phyloP scores from a whole-genome alignment of 2,329 filamentous ascomycete species.

The Cladosporium austrohemisphaericum region DNA sequence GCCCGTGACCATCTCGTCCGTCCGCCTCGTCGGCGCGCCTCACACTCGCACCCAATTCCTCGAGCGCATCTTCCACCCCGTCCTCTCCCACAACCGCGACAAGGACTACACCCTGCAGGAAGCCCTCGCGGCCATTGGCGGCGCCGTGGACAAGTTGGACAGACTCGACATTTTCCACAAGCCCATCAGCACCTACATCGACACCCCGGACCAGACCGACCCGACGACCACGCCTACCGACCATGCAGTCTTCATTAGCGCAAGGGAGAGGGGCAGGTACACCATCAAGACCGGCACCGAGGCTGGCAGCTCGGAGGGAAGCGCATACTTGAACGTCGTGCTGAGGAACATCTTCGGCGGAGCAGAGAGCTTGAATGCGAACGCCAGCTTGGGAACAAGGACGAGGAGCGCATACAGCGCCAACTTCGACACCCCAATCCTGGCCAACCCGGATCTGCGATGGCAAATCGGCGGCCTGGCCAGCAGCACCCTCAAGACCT shows the following conservation, averaged over 20 bases:
- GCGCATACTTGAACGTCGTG: slow-evolving; percentile 81
- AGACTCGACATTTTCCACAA: slow-evolving; percentile 85
- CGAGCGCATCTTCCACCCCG: slow-evolving; percentile 71
- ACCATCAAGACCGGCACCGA: slow-evolving; percentile 93
- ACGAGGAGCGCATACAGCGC: slow-evolving; percentile 90
- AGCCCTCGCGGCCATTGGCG: slow-evolving; percentile 68
- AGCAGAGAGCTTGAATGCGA: slow-evolving; percentile 81
- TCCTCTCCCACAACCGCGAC: slow-evolving; percentile 61
- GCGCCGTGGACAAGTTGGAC: slow-evolving; percentile 68
- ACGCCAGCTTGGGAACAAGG: slow-evolving; percentile 82
- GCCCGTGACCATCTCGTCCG: slow-evolving; percentile 80
- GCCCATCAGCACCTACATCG: slow-evolving; percentile 76
- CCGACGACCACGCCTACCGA: slow-evolving; percentile 70
- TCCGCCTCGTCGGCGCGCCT: slow-evolving; percentile 76
- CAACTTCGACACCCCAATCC: slow-evolving; percentile 74
- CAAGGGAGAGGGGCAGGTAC: slow-evolving; percentile 75
- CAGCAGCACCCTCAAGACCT: slow-evolving; percentile 82
- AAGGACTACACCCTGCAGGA: slow-evolving; percentile 71
- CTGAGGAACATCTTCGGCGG: slow-evolving; percentile 93
- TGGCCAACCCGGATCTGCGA: slow-evolving; percentile 77
- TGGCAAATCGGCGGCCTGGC: slow-evolving; percentile 75
- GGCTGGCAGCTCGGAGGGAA: slow-evolving; percentile 88
- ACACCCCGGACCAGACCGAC: slow-evolving; percentile 66
- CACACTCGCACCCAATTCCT: slow-evolving; percentile 84
- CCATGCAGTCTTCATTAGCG: slow-evolving; percentile 74